These are phyloP conservation scores for Mentha longifolia DNA, from an alignment of 257 asterid species.

Conservation along the genomic window DNA sequence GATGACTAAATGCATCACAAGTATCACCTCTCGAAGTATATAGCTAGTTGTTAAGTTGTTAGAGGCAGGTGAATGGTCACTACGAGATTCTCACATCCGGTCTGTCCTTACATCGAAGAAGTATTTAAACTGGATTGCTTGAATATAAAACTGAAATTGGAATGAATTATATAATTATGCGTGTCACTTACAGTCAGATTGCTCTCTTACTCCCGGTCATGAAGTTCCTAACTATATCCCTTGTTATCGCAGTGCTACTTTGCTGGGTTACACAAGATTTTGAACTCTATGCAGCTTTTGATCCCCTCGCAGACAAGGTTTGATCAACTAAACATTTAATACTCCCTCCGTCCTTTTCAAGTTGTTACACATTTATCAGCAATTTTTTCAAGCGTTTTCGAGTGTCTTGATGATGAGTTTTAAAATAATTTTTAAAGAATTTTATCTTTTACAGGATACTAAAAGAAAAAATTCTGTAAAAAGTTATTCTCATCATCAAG, in stretches of 20 bases:
- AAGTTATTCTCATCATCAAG: too few relatives aligned
- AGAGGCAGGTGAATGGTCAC: slow-evolving; percentile 2
- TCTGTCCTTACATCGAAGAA: not conserved
- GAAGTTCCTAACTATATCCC: slow-evolving; percentile 31
- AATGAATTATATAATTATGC: not conserved
- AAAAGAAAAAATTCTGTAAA: too few relatives aligned
- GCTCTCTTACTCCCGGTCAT: slow-evolving; percentile 12
- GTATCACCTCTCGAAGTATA: not conserved
- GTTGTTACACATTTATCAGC: too few relatives aligned
- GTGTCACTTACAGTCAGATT: slow-evolving; percentile 3
- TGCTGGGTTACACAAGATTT: slow-evolving; percentile 99
- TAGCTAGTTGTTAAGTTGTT: not conserved
- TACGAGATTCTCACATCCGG: slow-evolving; percentile 3
- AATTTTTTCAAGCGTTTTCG: too few relatives aligned
- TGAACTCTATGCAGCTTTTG: slow-evolving; percentile 96
- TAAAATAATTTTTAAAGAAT: too few relatives aligned
- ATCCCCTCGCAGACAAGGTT: slow-evolving; percentile 99
- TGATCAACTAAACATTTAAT: slow-evolving; percentile 29
- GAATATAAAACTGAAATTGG: not conserved
- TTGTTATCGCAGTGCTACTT: slow-evolving; percentile 68
- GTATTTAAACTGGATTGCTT: not conserved
- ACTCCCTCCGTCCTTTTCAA: too few relatives aligned
- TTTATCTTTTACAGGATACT: too few relatives aligned
- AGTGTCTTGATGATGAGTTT: too few relatives aligned
- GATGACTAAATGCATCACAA: not conserved